A percentile compares a stretch with the other conserved stretches of the same genome.
phyloP scores from a whole-genome alignment of 768 basidiomycete species.

The Lactifluus hygrophoroides region DNA sequence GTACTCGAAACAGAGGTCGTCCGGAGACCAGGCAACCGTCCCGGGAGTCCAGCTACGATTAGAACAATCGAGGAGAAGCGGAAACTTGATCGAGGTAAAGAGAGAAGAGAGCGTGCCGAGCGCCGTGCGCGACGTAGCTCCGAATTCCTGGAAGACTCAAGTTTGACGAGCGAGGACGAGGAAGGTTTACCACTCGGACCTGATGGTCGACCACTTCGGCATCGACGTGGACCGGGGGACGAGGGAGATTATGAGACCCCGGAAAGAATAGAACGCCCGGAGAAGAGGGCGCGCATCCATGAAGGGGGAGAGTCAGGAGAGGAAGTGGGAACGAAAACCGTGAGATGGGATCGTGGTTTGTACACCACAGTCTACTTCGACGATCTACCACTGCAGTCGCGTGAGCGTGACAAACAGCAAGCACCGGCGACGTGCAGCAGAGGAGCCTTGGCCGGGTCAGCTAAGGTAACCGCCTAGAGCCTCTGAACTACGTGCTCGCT shows the following conservation, averaged over 20 bases:
- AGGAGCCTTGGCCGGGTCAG: slow-evolving; percentile 58
- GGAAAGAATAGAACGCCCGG: slow-evolving; percentile 32
- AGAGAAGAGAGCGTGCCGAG: slow-evolving; percentile 50
- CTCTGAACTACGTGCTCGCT: not conserved
- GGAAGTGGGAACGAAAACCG: slow-evolving; percentile 36
- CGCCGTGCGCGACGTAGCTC: slow-evolving; percentile 41
- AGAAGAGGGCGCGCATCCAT: slow-evolving; percentile 33
- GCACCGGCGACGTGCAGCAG: slow-evolving; percentile 35
- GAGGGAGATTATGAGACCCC: slow-evolving; percentile 76
- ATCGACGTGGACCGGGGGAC: slow-evolving; percentile 66
- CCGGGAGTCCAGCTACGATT: slow-evolving; percentile 71
- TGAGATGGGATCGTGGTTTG: slow-evolving; percentile 72
- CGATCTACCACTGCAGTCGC: slow-evolving; percentile 47
- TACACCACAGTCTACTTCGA: slow-evolving; percentile 54
- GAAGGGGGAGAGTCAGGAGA: slow-evolving; percentile 25
- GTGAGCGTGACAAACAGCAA: slow-evolving; percentile 30
- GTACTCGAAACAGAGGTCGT: slow-evolving; percentile 64
- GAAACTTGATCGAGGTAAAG: slow-evolving; percentile 49
- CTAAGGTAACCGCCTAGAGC: slow-evolving; percentile 44
- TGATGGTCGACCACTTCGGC: slow-evolving; percentile 29
- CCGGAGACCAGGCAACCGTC: slow-evolving; percentile 57
- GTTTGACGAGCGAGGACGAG: slow-evolving; percentile 25
- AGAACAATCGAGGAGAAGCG: slow-evolving; percentile 59
- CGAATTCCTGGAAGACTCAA: slow-evolving; percentile 10
- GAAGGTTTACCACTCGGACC: slow-evolving; percentile 26